Evolutionary conservation across 345 rosid genomes (phyloP).

Genomic region (Bretschneidera sinensis): DNA sequence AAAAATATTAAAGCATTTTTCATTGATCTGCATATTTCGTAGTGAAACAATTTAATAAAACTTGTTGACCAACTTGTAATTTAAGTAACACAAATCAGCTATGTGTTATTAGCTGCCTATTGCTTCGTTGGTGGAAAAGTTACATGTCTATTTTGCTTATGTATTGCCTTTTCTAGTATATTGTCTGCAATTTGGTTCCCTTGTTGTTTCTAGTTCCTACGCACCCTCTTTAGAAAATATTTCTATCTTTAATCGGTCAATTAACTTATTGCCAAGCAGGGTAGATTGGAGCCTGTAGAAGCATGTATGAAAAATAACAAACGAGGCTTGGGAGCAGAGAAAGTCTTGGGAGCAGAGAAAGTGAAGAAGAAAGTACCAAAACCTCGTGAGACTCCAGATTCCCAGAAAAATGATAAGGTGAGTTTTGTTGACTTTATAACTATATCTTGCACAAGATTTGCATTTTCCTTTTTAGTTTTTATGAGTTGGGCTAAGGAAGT

Average conservation of each 20-base stretch:
- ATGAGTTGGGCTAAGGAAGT: background rate
- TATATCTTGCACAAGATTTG: background rate
- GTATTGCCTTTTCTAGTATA: background rate
- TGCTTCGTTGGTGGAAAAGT: too few relatives aligned
- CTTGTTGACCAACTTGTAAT: too few relatives aligned
- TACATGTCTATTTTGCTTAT: background rate
- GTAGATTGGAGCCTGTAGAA: slow-evolving; percentile 70
- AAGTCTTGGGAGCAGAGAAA: slow-evolving; percentile 65
- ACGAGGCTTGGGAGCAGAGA: slow-evolving; percentile 73
- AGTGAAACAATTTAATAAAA: too few relatives aligned
- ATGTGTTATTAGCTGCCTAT: too few relatives aligned
- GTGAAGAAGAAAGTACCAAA: slow-evolving; percentile 38
- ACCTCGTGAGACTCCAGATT: slow-evolving; percentile 12
- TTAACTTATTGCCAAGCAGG: slow-evolving; percentile 35
- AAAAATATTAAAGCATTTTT: too few relatives aligned
- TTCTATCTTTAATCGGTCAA: slow-evolving; percentile 1
- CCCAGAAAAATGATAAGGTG: slow-evolving; percentile 33
- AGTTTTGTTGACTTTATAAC: background rate
- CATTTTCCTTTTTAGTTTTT: background rate
- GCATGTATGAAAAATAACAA: slow-evolving; percentile 57
- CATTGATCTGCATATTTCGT: too few relatives aligned
- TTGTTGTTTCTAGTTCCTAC: background rate
- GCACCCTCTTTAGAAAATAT: background rate
- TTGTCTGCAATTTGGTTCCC: background rate
- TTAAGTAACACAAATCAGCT: too few relatives aligned